These are phyloP conservation scores for Thamnidium elegans DNA, from an alignment of 192 early-diverging fungal species.

Conservation along the genomic window DNA sequence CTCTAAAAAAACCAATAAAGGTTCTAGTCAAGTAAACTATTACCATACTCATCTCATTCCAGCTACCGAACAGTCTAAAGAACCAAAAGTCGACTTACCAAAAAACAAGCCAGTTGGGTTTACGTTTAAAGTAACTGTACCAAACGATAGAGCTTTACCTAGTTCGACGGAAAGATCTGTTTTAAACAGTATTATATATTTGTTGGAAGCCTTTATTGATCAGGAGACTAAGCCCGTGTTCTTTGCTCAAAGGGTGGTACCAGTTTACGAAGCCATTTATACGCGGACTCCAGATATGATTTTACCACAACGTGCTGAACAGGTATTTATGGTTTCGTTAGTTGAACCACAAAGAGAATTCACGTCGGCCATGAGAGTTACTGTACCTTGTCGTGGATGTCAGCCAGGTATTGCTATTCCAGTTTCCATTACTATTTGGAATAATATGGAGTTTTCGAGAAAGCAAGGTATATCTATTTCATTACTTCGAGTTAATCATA, in stretches of 20 bases:
- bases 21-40: not conserved
- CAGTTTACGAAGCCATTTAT: constrained; percentile 3
- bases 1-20: not conserved
- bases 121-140: constrained; percentile 19
- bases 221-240: not conserved
- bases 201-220: constrained; percentile 10
- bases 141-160: constrained; percentile 7
- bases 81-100: not conserved
- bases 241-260: not conserved
- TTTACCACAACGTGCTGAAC: not conserved
- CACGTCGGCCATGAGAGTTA: not conserved
- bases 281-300: not conserved
- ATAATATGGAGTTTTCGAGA: not conserved
- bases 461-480: constrained; percentile 2
- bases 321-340: not conserved
- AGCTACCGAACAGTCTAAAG: not conserved
- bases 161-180: constrained; percentile 11
- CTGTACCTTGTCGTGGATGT: constrained; percentile 8
- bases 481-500: constrained; percentile 2
- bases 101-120: constrained; percentile 8
- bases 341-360: not conserved
- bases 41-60: not conserved
- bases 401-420: not conserved
- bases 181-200: constrained; percentile 8
- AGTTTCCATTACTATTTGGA: constrained; percentile 3